Percentiles rank a stretch among this genome's conserved stretches.
These are phyloP conservation scores for Raddia distichophylla DNA, from an alignment of 176 grass and related monocot genomes.

Conservation along the genomic window DNA sequence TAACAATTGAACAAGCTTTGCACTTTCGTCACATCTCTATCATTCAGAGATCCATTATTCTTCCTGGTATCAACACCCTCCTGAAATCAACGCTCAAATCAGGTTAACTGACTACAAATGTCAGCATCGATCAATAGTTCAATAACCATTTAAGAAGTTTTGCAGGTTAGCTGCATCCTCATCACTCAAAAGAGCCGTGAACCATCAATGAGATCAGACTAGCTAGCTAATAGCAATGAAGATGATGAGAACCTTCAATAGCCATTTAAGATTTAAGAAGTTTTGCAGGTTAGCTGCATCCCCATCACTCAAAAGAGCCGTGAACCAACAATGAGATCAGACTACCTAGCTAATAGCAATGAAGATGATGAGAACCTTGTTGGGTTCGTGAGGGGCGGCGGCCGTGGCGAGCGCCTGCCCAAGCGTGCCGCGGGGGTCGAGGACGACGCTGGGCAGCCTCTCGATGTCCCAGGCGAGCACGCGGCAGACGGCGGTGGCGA, in stretches of 20 bases:
- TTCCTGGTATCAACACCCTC: background rate
- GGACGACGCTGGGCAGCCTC: slow-evolving; percentile 56
- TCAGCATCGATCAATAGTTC: no score
- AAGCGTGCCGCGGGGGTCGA: slow-evolving; percentile 39
- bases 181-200: background rate
- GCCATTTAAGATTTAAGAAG: background rate
- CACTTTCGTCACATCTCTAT: slow-evolving; percentile 31
- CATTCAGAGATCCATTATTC: no score
- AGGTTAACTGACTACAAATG: no score
- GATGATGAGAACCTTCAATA: background rate
- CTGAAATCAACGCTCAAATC: background rate
- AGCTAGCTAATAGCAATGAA: background rate
- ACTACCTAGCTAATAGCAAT: background rate
- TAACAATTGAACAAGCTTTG: background rate
- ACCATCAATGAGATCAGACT: background rate
- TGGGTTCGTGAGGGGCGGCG: background rate
- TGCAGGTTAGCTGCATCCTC: background rate
- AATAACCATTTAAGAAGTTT: background rate
- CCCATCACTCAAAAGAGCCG: background rate
- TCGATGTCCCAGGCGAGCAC: slow-evolving; percentile 64
- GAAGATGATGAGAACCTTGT: background rate
- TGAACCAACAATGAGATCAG: slow-evolving; percentile 9
- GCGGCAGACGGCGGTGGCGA: slow-evolving; percentile 53
- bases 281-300: background rate
- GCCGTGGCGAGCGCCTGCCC: slow-evolving; percentile 26